phyloP scores from a whole-genome alignment of 2,329 filamentous ascomycete genomes.

The Apiospora koreana region DNA sequence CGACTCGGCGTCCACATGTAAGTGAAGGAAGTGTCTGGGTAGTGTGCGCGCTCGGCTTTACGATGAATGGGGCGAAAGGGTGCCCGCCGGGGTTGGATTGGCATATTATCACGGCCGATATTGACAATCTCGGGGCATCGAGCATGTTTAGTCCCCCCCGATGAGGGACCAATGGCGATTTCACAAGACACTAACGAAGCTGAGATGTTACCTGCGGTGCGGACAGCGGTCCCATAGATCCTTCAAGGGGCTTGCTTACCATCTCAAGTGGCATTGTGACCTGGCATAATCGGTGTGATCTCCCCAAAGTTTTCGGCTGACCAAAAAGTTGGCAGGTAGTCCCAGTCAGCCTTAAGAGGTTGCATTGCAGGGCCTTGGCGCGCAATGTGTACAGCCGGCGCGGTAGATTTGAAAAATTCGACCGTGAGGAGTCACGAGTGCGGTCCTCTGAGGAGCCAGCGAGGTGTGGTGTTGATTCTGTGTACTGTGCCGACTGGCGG shows the following conservation, averaged over 20 bases:
- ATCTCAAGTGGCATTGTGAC: neutral
- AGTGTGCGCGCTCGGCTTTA: neutral
- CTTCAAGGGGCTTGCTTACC: slow-evolving; percentile 4
- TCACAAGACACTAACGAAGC: neutral
- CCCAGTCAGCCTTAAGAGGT: slow-evolving; percentile 7
- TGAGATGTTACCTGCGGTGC: neutral
- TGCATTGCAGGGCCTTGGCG: neutral
- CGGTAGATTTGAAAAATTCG: neutral
- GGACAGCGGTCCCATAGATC: neutral
- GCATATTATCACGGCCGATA: neutral
- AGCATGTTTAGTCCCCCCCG: neutral
- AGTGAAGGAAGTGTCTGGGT: too few relatives aligned
- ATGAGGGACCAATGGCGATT: neutral
- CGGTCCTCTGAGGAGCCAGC: neutral
- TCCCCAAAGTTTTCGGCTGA: neutral
- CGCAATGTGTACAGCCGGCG: neutral
- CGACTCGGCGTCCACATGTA: neutral
- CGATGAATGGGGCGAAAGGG: neutral
- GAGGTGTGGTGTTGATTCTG: neutral
- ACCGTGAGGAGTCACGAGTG: neutral
- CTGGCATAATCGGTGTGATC: neutral
- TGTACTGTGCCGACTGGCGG: neutral
- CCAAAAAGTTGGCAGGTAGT: slow-evolving; percentile 8
- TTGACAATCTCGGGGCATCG: slow-evolving; percentile 5
- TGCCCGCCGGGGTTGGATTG: neutral